Evolutionary conservation across 2,329 filamentous ascomycete genomes (phyloP).

Genomic region (Coleophoma eucalyptorum): DNA sequence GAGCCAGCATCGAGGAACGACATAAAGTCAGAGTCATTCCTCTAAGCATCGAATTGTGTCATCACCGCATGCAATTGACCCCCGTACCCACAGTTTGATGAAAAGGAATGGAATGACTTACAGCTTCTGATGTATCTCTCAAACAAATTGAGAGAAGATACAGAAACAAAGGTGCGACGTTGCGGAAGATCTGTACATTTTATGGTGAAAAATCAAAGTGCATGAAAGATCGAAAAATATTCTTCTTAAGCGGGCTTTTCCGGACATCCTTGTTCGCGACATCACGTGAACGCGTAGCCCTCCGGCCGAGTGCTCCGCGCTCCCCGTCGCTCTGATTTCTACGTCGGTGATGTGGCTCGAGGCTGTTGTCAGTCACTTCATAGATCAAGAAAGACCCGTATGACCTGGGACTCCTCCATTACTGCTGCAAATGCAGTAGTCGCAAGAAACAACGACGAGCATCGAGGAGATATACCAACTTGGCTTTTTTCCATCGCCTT

Average conservation of each 20-base stretch:
- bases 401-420: background rate
- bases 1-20: conserved; percentile 60
- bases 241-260: background rate
- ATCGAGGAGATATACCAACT: conserved; percentile 10
- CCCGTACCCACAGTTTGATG: background rate
- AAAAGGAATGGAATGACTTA: background rate
- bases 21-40: conserved; percentile 36
- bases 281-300: background rate
- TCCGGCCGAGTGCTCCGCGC: background rate
- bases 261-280: background rate
- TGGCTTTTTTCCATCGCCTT: conserved; percentile 33
- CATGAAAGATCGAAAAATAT: background rate
- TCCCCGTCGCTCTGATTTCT: background rate
- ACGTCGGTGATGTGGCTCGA: no score
- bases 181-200: background rate
- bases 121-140: conserved; percentile 7
- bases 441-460: no score
- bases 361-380: no score
- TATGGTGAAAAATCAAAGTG: background rate
- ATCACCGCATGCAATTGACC: conserved; percentile 47
- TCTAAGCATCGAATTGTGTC: conserved; percentile 59
- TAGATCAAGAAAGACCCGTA: no score
- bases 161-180: background rate
- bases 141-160: conserved; percentile 2
- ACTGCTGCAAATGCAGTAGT: no score